Evolutionary conservation across 192 early-diverging fungal species (phyloP), one percentile per base, ranked within the genome.

Genomic region (Pilaira anomala): DNA sequence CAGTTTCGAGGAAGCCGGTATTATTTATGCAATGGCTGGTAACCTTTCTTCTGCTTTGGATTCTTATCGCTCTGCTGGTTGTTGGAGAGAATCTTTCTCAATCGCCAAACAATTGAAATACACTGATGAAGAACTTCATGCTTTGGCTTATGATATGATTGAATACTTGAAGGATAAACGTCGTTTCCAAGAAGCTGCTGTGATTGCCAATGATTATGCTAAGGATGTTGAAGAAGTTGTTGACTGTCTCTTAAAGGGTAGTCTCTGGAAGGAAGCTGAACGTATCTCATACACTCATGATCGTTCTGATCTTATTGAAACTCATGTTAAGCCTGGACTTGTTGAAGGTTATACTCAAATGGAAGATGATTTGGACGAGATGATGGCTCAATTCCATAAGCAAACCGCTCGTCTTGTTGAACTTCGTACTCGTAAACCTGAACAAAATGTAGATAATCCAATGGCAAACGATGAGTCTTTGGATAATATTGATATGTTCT

Each of bases 401-500:
- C 87, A 88, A 60, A 77, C 58, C 2, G 69, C 66, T 18, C 70
- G 88, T 22, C 66, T 91, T 60, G 69, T 73, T 22, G 83, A 84
- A 65, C 70, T 85, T 2, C 77, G 85, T n/a, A 68, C 79, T 28
- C 75, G 82, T 49, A 80, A 82, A 59, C 75, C 78, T 8, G 78
- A 83, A 14, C 67, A 74, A 22, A 13, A 21, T 19, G 24, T 68
- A 33, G 68, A 50, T n/a, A 18, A 58, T 49, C 41, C 51, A 52
- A 46, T 69, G 48, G 62, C 72, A 16, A 77, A 70, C 33, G 80
- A 85, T 44, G 88, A 89, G 42, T 67, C 77, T 19, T 65, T 92
- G n/a, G 91, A 95, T 57, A 88, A 93, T 68, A 80, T 96, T 12
- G 96, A 98, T 68, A 86, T 95, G 78, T 87, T 95, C 79, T 95